Evolutionary conservation across 345 rosid species (phyloP).

Genomic region (Melaleuca alternifolia): DNA sequence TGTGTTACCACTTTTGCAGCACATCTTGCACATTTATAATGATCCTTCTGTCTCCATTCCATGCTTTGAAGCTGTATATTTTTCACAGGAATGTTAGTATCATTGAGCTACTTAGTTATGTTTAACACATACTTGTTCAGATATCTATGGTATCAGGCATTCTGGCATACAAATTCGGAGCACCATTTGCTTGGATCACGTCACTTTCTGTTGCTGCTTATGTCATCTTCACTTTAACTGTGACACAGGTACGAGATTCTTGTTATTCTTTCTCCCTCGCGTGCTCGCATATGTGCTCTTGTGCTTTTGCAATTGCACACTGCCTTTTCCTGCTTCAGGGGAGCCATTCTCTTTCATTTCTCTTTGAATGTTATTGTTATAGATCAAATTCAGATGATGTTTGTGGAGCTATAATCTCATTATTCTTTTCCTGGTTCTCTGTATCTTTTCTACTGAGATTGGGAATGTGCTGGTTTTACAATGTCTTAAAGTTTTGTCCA

Average conservation of each 20-base stretch:
- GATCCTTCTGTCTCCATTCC: not conserved
- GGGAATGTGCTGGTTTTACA: not conserved
- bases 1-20: not conserved
- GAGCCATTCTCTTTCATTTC: not conserved
- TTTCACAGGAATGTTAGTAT: conserved; percentile 2
- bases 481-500: not conserved
- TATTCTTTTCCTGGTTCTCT: not conserved
- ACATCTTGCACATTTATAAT: not conserved
- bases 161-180: conserved; percentile 90
- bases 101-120: conserved; percentile 2
- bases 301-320: not conserved
- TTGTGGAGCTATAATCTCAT: not conserved
- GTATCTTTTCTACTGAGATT: not conserved
- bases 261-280: not conserved
- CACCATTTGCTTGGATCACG: conserved; percentile 98
- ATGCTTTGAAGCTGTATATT: conserved; percentile 6
- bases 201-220: conserved; percentile 88
- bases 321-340: not conserved
- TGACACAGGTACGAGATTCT: conserved; percentile 63
- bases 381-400: not conserved
- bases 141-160: conserved; percentile 96
- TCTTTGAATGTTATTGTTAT: not conserved
- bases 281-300: no score
- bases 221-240: conserved; percentile 66
- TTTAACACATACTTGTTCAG: conserved; percentile 50